Evolutionary conservation across 371 early-diverging fungal genomes (phyloP).

Genomic region (Chytridiales sp.): DNA sequence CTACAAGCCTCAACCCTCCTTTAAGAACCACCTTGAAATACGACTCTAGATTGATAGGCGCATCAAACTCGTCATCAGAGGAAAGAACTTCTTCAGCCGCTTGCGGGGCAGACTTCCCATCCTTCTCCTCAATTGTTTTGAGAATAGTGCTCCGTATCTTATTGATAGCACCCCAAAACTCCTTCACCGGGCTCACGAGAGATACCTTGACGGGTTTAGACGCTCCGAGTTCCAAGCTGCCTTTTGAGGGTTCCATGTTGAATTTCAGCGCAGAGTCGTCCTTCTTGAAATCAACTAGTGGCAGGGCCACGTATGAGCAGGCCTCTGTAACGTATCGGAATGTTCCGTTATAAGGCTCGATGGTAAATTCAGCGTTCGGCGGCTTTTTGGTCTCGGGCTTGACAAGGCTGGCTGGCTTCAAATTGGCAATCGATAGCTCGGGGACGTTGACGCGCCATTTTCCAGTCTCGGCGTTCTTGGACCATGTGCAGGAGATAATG

Average conservation of each 20-base stretch:
- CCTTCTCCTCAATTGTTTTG: not conserved
- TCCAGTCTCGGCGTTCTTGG: conserved; percentile 11
- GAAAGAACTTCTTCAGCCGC: not conserved
- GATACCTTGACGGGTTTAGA: conserved; percentile 22
- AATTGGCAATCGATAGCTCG: conserved; percentile 25
- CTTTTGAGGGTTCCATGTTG: conserved; percentile 27
- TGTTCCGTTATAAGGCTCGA: conserved; percentile 31
- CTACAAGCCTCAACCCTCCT: conserved; percentile 33
- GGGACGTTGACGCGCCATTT: conserved; percentile 33
- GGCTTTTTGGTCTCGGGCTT: conserved; percentile 35
- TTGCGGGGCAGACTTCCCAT: not conserved
- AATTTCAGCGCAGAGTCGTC: conserved; percentile 22
- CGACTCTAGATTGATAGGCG: conserved; percentile 27
- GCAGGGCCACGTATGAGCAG: conserved; percentile 10
- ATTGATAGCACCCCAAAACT: conserved; percentile 20
- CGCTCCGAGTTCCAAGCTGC: conserved; percentile 35
- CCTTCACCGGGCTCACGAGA: conserved; percentile 22
- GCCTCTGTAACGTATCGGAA: conserved; percentile 27
- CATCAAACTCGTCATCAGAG: conserved; percentile 10
- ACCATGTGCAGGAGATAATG: conserved; percentile 29
- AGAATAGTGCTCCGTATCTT: conserved; percentile 2
- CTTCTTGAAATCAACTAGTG: not conserved
- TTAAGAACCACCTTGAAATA: conserved; percentile 36
- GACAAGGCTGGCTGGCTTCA: conserved; percentile 31
- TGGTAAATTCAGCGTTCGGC: conserved; percentile 28